Evolutionary conservation across 768 basidiomycete species (phyloP).

Genomic region (Dioszegia hungarica): DNA sequence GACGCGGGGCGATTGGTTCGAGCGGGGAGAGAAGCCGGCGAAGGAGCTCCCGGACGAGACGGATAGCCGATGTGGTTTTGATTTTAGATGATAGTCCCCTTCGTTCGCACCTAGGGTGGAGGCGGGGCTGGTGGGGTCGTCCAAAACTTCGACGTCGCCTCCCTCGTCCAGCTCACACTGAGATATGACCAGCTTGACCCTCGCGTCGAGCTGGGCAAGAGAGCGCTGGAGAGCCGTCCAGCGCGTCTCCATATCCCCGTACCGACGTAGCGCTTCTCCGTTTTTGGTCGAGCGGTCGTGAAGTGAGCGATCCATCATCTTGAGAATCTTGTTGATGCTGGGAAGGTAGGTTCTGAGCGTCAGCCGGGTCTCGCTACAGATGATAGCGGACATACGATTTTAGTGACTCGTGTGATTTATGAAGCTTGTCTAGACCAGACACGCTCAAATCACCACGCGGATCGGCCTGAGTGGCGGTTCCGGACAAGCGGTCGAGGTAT

Average conservation of each 20-base stretch:
- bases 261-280: conserved; percentile 80
- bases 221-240: conserved; percentile 3
- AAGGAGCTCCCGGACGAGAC: no score
- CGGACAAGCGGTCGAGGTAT: conserved; percentile 25
- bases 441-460: conserved; percentile 17
- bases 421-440: conserved; percentile 11
- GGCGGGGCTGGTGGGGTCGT: neutral
- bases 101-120: no score
- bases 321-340: conserved; percentile 82
- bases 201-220: conserved; percentile 4
- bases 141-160: neutral
- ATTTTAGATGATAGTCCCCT: no score
- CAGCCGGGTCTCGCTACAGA: neutral
- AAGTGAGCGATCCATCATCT: conserved; percentile 90
- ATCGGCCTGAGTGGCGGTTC: conserved; percentile 9
- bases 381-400: conserved; percentile 68
- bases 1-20: no score
- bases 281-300: conserved; percentile 92
- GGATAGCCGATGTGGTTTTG: neutral
- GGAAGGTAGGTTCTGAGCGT: conserved; percentile 83
- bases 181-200: neutral
- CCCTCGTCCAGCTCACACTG: neutral
- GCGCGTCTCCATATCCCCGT: neutral
- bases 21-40: no score
- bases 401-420: conserved; percentile 65